Base-by-base conservation (phyloP, 2,329 filamentous ascomycete genomes). In the Dactylellina sp. region DNA sequence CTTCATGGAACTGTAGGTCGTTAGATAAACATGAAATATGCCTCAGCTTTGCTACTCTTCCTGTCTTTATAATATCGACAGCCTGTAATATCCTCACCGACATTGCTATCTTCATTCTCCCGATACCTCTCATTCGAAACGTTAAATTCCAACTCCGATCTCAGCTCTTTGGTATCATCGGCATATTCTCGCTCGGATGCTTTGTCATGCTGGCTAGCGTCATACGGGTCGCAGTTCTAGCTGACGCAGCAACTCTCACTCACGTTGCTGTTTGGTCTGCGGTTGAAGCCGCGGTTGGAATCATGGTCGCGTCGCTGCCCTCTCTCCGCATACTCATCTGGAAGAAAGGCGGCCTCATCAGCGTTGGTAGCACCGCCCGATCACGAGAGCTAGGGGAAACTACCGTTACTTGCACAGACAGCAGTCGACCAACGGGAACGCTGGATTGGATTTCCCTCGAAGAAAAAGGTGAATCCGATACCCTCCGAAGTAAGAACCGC, bases 161-260 rank as follows among this genome's bases (percentile, higher is more conserved):
- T 12, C 70, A 74, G 18, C 49, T 66, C 18, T 7, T 62, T 46
- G 56, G 70, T 14, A 28, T 66, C 14, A 42, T 66, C 12, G 28
- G 28, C 12, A 61, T 74, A 14, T 74, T 74, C 20, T 28, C 61
- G 2, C 25, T 74, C 7, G 70, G 70, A 1, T 61, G 61, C 22
- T 74, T 74, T 37, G 37, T 47, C 20, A 66, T 74, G 70, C 49
- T 74, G n/a, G 61, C 70, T 2, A 74, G 70, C n/a, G 61, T 74
- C 2, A 61, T 66, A 16, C 61, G 70, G 4, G 70, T 74, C 14
- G 56, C 70, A 5, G 50, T 65, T 9, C 53, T 75, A 25, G 71
- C 71, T 7, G 63, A 64, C 20, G 59, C 63, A 7, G 59, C 71
- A 9, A 64, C 59, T 14, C 28, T 63, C 12, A 75, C 71, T 12